Conservation (phyloP, 305 asterid species). For the Withania somnifera region DNA sequence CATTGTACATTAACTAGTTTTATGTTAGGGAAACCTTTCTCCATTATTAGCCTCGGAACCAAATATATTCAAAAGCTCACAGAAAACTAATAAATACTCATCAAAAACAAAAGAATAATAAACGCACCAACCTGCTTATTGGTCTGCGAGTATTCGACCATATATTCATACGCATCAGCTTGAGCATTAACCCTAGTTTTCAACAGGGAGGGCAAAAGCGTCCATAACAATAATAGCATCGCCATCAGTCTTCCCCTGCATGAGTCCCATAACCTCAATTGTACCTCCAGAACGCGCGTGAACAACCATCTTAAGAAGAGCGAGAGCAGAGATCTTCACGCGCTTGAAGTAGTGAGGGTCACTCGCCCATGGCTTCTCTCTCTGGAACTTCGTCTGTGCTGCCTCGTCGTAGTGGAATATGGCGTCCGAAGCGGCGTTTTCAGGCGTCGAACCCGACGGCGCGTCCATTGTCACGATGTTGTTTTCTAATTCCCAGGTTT, state of each 20-base stretch:
- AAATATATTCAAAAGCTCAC: not conserved
- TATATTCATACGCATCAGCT: conserved; percentile 97
- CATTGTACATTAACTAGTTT: not conserved
- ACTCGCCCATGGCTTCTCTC: conserved; percentile 80
- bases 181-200: conserved; percentile 98
- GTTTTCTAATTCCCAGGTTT: conserved; percentile 94
- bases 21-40: not conserved
- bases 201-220: conserved; percentile 98
- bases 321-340: conserved; percentile 86
- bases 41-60: not conserved
- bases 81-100: not conserved
- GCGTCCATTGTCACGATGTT: conserved; percentile 34
- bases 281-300: conserved; percentile 99
- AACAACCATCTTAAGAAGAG: conserved; percentile 95
- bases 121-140: conserved; percentile 51
- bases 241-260: conserved; percentile 97
- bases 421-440: conserved; percentile 52
- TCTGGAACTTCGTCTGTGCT: conserved; percentile 67
- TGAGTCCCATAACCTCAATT: conserved; percentile 95
- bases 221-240: conserved; percentile 95
- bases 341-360: conserved; percentile 98
- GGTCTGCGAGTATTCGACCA: conserved; percentile 88
- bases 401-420: conserved; percentile 77
- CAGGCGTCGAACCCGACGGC: conserved; percentile 7
- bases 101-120: not conserved